phyloP scores from a whole-genome alignment of 176 grass and related monocot species.

The Phyllostachys edulis region DNA sequence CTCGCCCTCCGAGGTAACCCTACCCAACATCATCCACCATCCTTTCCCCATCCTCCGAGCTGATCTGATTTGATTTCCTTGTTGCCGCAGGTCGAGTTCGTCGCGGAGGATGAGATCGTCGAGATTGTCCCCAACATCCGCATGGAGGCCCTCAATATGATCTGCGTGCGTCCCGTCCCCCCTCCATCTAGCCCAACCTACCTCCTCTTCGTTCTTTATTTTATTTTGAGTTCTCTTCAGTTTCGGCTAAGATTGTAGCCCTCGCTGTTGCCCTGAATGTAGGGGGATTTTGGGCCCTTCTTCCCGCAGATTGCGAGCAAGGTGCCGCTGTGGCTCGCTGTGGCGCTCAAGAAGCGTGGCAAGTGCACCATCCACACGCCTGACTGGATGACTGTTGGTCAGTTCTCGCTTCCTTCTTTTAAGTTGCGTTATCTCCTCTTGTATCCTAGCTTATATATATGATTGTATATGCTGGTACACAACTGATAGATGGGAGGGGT shows the following conservation, averaged over 20 bases:
- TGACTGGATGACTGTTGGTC: slow-evolving; percentile 48
- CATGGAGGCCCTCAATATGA: slow-evolving; percentile 81
- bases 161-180: slow-evolving; percentile 45
- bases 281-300: background rate
- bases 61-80: background rate
- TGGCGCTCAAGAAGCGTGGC: background rate
- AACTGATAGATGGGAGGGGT: background rate
- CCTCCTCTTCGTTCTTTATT: too few species aligned
- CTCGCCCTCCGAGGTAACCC: slow-evolving; percentile 68
- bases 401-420: slow-evolving; percentile 11
- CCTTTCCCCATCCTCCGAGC: background rate
- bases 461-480: background rate
- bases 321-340: background rate
- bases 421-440: background rate
- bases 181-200: too few species aligned
- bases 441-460: background rate
- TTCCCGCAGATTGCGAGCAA: background rate
- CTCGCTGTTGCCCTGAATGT: background rate
- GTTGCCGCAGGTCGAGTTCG: slow-evolving; percentile 68
- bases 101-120: slow-evolving; percentile 74
- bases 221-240: too few species aligned
- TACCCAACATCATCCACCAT: background rate
- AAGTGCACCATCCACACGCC: background rate
- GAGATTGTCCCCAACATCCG: slow-evolving; percentile 86
- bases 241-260: background rate